Conservation (phyloP, 2,329 filamentous ascomycete genomes). For the Venturia oleaginea region DNA sequence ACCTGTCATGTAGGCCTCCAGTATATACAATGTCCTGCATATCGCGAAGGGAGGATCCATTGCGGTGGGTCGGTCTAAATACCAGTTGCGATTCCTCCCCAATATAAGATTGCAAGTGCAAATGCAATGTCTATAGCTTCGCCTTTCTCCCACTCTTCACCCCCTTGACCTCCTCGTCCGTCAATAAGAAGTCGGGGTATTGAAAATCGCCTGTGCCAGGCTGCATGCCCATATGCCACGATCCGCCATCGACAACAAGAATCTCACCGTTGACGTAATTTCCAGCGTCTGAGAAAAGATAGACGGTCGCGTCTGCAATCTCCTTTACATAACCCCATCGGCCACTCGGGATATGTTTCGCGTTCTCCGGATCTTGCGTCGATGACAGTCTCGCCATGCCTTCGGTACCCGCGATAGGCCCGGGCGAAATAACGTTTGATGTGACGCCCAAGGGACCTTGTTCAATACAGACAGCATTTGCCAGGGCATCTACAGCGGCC, state of each 20-base stretch:
- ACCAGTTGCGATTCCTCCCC: too few relatives aligned
- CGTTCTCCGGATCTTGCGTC: slow-evolving; percentile 24
- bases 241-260: slow-evolving; percentile 41
- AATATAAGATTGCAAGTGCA: too few relatives aligned
- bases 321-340: slow-evolving; percentile 74
- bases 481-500: slow-evolving; percentile 78
- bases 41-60: too few relatives aligned
- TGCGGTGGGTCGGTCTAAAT: too few relatives aligned
- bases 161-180: slow-evolving; percentile 44
- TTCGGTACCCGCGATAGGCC: slow-evolving; percentile 78
- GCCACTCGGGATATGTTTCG: slow-evolving; percentile 54
- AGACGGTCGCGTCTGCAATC: slow-evolving; percentile 87
- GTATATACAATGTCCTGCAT: too few relatives aligned
- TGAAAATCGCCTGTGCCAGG: slow-evolving; percentile 27
- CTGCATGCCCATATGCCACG: slow-evolving; percentile 36
- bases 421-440: slow-evolving; percentile 81
- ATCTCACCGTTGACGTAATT: slow-evolving; percentile 77
- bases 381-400: slow-evolving; percentile 36
- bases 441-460: slow-evolving; percentile 82
- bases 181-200: slow-evolving; percentile 53
- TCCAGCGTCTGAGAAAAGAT: slow-evolving; percentile 68
- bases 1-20: neutral
- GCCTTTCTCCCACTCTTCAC: slow-evolving; percentile 50
- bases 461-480: slow-evolving; percentile 71
- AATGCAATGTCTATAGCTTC: slow-evolving; percentile 34